Evolutionary conservation across 1,284 basidiomycete species (phyloP).

Genomic region (Heterobasidion irregulare): DNA sequence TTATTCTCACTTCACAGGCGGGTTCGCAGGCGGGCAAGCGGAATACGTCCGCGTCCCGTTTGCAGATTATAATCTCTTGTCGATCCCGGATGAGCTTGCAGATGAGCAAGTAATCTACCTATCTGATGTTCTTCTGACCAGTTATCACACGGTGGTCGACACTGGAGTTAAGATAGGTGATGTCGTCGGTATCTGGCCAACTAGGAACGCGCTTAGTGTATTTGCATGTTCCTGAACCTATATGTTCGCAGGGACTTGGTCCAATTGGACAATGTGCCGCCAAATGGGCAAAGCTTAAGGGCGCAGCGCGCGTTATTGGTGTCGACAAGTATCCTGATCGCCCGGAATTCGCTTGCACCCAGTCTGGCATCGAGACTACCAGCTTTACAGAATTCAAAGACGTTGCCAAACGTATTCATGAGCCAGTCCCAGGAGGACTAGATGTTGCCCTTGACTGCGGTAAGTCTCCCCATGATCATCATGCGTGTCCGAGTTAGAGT

Average conservation of each 20-base stretch:
- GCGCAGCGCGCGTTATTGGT: conserved; percentile 64
- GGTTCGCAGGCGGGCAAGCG: conserved; percentile 67
- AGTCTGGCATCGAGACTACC: conserved; percentile 51
- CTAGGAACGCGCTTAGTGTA: conserved; percentile 10
- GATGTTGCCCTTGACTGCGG: conserved; percentile 53
- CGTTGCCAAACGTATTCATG: conserved; percentile 51
- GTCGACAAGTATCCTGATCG: conserved; percentile 62
- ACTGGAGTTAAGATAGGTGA: conserved; percentile 61
- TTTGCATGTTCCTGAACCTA: neutral
- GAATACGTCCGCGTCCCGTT: conserved; percentile 65
- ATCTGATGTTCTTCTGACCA: conserved; percentile 66
- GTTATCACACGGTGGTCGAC: conserved; percentile 68
- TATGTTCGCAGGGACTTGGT: conserved; percentile 38
- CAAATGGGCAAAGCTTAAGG: conserved; percentile 59
- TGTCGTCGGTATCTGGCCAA: conserved; percentile 59
- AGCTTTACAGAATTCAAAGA: conserved; percentile 54
- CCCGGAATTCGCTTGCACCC: conserved; percentile 49
- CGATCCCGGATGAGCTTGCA: conserved; percentile 55
- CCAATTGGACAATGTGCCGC: conserved; percentile 56
- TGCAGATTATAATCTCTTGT: conserved; percentile 63
- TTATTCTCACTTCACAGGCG: conserved; percentile 68
- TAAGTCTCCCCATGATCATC: conserved; percentile 4
- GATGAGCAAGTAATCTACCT: conserved; percentile 63
- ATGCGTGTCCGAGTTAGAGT: neutral
- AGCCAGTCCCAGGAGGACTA: conserved; percentile 54